Evolutionary conservation across 768 basidiomycete genomes (phyloP).

Genomic region (Psilocybe tampanensis): DNA sequence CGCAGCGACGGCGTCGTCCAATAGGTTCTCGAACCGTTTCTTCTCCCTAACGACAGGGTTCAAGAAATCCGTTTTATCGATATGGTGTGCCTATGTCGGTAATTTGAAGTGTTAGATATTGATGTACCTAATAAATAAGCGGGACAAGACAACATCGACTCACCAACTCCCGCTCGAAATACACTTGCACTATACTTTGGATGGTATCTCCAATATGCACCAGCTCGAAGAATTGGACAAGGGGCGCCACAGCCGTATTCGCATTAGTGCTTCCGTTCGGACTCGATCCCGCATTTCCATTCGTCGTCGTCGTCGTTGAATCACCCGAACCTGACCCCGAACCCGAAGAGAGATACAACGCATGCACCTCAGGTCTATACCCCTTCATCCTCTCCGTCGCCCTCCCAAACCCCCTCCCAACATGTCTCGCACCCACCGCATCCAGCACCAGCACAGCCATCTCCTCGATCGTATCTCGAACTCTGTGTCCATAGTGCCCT

Average conservation of each 20-base stretch:
- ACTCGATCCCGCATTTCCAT: background rate
- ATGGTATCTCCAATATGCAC: constrained; percentile 98
- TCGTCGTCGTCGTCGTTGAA: background rate
- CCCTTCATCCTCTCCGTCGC: constrained; percentile 87
- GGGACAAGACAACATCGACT: constrained; percentile 20
- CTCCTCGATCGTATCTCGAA: constrained; percentile 93
- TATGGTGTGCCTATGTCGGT: constrained; percentile 67
- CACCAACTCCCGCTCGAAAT: constrained; percentile 95
- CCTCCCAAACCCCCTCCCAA: constrained; percentile 74
- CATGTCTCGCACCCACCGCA: constrained; percentile 76
- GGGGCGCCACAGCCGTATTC: constrained; percentile 80
- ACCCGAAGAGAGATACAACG: background rate
- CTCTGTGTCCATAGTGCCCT: constrained; percentile 82
- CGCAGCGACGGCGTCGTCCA: constrained; percentile 93
- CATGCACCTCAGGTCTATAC: constrained; percentile 88
- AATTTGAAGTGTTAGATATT: background rate
- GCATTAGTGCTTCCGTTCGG: background rate
- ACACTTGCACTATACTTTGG: constrained; percentile 96
- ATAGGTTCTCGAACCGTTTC: constrained; percentile 89
- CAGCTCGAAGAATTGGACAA: constrained; percentile 96
- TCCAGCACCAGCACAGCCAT: constrained; percentile 85
- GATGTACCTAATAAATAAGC: too few relatives aligned
- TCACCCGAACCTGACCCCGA: background rate
- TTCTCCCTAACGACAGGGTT: constrained; percentile 94
- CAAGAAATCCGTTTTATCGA: constrained; percentile 92